Evolutionary conservation across 495 filamentous ascomycete genomes (phyloP).

Genomic region (Neurospora pannonica): DNA sequence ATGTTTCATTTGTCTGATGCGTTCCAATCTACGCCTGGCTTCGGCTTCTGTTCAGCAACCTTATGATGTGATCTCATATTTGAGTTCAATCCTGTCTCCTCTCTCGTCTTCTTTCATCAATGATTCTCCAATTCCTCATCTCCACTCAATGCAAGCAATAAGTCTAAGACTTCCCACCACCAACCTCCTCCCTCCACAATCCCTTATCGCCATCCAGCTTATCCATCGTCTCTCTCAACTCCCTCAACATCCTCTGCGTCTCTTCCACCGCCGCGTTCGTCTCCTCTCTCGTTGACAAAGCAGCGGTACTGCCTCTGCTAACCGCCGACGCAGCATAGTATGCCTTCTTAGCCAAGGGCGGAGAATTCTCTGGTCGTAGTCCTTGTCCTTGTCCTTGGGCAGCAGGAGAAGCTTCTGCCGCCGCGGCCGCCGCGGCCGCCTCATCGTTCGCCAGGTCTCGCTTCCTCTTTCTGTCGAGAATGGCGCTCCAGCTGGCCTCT

Average conservation of each 20-base stretch:
- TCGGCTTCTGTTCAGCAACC: neutral
- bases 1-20: neutral
- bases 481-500: neutral
- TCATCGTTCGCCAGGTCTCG: neutral
- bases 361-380: neutral
- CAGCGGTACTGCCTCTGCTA: neutral
- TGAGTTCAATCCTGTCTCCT: neutral
- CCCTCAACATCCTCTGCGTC: slow-evolving; percentile 20
- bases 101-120: neutral
- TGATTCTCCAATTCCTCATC: neutral
- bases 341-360: slow-evolving; percentile 3
- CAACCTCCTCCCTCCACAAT: slow-evolving; percentile 7
- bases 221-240: slow-evolving; percentile 22
- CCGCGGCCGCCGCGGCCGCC: neutral
- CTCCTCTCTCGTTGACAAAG: slow-evolving; percentile 2
- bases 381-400: neutral
- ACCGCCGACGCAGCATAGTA: neutral
- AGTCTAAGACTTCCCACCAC: neutral
- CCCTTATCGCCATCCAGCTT: slow-evolving; percentile 12
- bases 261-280: slow-evolving; percentile 17
- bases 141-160: neutral
- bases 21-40: neutral
- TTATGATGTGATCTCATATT: neutral
- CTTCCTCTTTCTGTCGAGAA: neutral
- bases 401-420: neutral